These are phyloP conservation scores for Phlegmacium glaucopus DNA, from an alignment of 768 basidiomycete genomes.

Conservation along the genomic window DNA sequence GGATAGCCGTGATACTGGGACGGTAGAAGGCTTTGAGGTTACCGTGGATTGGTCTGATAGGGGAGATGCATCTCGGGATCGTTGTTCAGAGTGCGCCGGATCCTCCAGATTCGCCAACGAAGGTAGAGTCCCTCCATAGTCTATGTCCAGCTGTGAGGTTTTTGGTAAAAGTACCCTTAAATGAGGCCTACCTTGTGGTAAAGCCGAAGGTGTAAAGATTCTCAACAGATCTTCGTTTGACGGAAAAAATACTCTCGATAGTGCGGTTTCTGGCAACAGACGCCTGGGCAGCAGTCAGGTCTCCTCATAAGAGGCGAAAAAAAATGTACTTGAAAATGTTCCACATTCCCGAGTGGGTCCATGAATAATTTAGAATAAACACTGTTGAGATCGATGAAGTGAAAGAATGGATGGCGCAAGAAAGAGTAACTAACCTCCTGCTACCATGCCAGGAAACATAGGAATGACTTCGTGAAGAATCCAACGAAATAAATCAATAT, in stretches of 20 bases:
- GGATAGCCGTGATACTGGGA: conserved; percentile 32
- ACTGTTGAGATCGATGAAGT: conserved; percentile 34
- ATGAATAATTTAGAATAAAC: conserved; percentile 71
- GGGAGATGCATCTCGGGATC: conserved; percentile 7
- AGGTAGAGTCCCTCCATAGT: conserved; percentile 65
- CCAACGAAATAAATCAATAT: conserved; percentile 62
- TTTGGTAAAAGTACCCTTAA: conserved; percentile 8
- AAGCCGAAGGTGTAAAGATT: conserved; percentile 46
- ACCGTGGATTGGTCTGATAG: conserved; percentile 8
- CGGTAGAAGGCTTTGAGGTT: conserved; percentile 5
- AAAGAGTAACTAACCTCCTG: conserved; percentile 47
- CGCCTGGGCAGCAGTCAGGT: conserved; percentile 38
- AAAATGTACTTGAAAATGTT: conserved; percentile 51
- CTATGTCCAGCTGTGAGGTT: conserved; percentile 35
- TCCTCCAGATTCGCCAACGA: conserved; percentile 47
- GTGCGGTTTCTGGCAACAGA: conserved; percentile 54
- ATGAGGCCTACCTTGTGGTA: conserved; percentile 53
- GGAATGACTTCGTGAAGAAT: conserved; percentile 63
- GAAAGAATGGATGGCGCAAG: neutral
- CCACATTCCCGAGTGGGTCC: conserved; percentile 71
- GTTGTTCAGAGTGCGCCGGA: conserved; percentile 35
- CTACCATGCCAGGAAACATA: conserved; percentile 73
- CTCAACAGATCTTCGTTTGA: conserved; percentile 49
- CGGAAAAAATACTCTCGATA: conserved; percentile 66
- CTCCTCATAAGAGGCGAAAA: conserved; percentile 1